Percentiles rank a stretch among this genome's conserved stretches.
phyloP scores from a whole-genome alignment of 768 basidiomycete genomes.

The Tricholoma furcatifolium region DNA sequence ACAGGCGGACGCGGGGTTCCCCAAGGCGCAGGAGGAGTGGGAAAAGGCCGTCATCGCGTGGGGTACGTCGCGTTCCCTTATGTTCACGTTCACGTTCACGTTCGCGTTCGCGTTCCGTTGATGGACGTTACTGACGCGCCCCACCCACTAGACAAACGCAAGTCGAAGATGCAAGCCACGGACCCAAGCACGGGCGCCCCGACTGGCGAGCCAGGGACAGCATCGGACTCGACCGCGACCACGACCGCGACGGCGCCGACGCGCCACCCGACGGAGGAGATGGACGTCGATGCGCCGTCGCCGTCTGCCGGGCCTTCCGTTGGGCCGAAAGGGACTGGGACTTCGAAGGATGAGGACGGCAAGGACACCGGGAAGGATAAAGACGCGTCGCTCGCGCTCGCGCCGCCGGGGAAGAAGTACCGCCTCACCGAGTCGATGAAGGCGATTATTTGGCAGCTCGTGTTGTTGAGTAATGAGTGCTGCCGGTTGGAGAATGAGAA shows the following conservation, averaged over 20 bases:
- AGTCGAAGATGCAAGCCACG: constrained; percentile 46
- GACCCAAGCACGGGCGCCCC: constrained; percentile 27
- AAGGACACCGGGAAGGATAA: constrained; percentile 27
- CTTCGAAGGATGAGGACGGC: constrained; percentile 18
- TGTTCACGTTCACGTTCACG: too few species aligned
- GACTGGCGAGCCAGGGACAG: constrained; percentile 3
- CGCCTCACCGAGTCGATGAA: constrained; percentile 82
- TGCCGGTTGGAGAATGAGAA: constrained; percentile 70
- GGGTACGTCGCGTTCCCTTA: constrained; percentile 41
- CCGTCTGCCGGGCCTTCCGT: neutral
- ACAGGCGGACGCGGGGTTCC: constrained; percentile 64
- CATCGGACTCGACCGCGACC: neutral
- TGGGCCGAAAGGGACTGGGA: constrained; percentile 8
- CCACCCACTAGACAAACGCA: constrained; percentile 40
- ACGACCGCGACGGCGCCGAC: constrained; percentile 42
- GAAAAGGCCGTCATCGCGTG: constrained; percentile 67
- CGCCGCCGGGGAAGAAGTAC: constrained; percentile 77
- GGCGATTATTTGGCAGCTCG: constrained; percentile 74
- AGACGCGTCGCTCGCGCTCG: constrained; percentile 35
- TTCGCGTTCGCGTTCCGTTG: too few species aligned
- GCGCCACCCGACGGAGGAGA: constrained; percentile 46
- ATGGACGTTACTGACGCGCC: neutral
- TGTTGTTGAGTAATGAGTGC: constrained; percentile 79
- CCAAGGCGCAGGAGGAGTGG: constrained; percentile 74
- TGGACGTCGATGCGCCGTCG: constrained; percentile 28